Percentiles rank a stretch among this genome's conserved stretches.
These are phyloP conservation scores for Ceratorhiza oryzae-sativae DNA, from an alignment of 1,284 basidiomycete species.

Conservation along the genomic window DNA sequence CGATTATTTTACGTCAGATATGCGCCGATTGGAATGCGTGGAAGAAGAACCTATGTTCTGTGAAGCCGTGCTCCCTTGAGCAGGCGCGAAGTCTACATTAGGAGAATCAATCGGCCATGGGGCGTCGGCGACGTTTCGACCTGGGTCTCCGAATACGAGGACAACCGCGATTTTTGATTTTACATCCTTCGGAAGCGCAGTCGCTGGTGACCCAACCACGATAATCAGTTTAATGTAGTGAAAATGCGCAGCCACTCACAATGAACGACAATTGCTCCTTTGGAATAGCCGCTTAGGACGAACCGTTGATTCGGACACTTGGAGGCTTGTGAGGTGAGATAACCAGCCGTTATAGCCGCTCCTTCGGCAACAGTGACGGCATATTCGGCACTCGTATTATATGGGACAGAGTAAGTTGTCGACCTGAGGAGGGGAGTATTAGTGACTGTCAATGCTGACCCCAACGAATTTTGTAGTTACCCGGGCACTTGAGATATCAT, in stretches of 20 bases:
- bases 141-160: constrained; percentile 24
- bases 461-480: neutral
- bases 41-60: constrained; percentile 4
- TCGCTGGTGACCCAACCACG: neutral
- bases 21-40: no score
- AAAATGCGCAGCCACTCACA: neutral
- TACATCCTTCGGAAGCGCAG: neutral
- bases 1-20: no score
- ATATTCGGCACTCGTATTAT: constrained; percentile 26
- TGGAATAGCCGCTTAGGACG: constrained; percentile 15
- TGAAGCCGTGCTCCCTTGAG: constrained; percentile 8
- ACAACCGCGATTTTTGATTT: constrained; percentile 2
- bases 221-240: neutral
- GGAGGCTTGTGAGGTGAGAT: neutral
- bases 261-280: constrained; percentile 2
- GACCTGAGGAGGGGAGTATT: no score
- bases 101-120: constrained; percentile 20
- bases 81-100: constrained; percentile 3
- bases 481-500: no score
- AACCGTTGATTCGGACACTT: constrained; percentile 11
- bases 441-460: no score
- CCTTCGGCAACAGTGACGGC: constrained; percentile 6
- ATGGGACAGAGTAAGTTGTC: neutral
- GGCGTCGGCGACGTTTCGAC: neutral
- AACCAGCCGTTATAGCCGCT: neutral